Evolutionary conservation across 2,329 filamentous ascomycete species (phyloP), one percentile per base, ranked within the genome.

Genomic region (Penicillium sp.): DNA sequence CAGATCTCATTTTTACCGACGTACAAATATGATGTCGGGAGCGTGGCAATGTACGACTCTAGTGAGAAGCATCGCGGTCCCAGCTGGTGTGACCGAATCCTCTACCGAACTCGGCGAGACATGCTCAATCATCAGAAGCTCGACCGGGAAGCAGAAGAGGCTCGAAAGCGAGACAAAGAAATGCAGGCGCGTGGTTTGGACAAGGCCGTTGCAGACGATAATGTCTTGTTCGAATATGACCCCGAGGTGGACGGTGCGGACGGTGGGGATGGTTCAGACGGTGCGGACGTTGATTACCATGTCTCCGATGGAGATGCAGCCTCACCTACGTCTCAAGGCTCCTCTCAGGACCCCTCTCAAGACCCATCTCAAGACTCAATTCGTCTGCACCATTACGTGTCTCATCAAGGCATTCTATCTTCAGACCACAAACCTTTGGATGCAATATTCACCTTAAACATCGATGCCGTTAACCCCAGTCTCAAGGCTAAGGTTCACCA

Each of bases 1-100:
- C 79, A 84, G 0, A 92, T 99, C 50, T 83, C 83, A 1, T 99
- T 99, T 65, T 70, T 97, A 14, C 94, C 94, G 1, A 95, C 94
- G 0, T 99, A 99, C 73, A 99, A 99, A 70, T 99, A 99, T 62
- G 95, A 99, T 64, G 80, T 96, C 25, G 94, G 94, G n/a, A 95
- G 88, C 27, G 84, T 96, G 28, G 89, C 89, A 2, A 81, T 91
- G 27, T 99, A 96, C 68, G 95, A 99, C 73, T 90, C 92, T 0
- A 96, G 92, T 60, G 94, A 97, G 68, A 99, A 99, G 75, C 87
- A 87, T 57, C 83, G 95, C 47, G 88, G 89, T 2, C 94, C 94
- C 2, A 96, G 91, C 67, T 99, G 94, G 92, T 99, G 94, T 69
- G 94, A 99, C 73, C 87, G 94, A 14, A 92, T 99, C 41, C 73